phyloP scores from a whole-genome alignment of 225 moss, liverwort and hornwort genomes.

The Physcomitrium patens region DNA sequence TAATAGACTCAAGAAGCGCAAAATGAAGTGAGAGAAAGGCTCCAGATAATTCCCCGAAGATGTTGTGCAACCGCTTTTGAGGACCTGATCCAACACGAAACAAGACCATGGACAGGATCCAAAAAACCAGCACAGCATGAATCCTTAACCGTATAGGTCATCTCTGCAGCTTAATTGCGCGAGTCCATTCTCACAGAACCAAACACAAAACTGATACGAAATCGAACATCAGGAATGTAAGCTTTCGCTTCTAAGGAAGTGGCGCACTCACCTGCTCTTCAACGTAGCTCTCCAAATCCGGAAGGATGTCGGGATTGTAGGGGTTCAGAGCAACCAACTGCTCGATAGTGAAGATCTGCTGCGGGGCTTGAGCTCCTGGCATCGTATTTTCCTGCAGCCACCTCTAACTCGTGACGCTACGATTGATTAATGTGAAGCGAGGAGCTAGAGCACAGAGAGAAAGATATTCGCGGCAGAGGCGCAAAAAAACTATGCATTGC shows the following conservation, averaged over 20 bases:
- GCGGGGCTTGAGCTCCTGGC: slow-evolving; percentile 36
- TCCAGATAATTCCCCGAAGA: not conserved
- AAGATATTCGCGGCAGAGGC: too few species aligned
- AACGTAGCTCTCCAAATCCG: slow-evolving; percentile 73
- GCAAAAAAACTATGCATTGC: too few species aligned
- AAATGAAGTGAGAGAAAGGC: not conserved
- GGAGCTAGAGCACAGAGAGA: too few species aligned
- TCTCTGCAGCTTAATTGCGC: not conserved
- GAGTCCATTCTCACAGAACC: not conserved
- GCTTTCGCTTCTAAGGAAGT: not conserved
- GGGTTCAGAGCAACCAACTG: slow-evolving; percentile 73
- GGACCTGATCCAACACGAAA: not conserved
- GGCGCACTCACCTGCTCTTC: slow-evolving; percentile 59
- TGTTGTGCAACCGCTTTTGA: not conserved
- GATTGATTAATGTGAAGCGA: too few species aligned
- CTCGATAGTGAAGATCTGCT: slow-evolving; percentile 57
- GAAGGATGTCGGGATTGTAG: slow-evolving; percentile 78
- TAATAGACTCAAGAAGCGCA: not conserved
- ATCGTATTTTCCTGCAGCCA: slow-evolving; percentile 12
- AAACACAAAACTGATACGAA: not conserved
- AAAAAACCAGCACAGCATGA: not conserved
- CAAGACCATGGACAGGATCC: not conserved
- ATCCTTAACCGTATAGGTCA: not conserved
- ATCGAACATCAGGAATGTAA: not conserved
- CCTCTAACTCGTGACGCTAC: not conserved